phyloP scores from a whole-genome alignment of 306 rosid genomes.

The Carpinus viminea region DNA sequence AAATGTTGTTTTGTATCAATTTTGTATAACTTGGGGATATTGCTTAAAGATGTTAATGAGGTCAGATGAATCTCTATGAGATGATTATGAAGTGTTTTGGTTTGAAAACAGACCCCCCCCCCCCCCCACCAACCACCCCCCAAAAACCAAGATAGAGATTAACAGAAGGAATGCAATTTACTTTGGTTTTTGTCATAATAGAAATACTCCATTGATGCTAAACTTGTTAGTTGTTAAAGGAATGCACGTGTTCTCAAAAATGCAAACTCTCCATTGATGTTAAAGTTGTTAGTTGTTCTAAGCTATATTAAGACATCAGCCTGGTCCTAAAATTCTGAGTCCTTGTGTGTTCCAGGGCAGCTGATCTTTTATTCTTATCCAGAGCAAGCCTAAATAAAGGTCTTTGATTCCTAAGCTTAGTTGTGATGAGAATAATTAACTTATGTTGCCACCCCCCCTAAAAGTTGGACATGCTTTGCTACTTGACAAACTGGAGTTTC shows the following conservation, averaged over 20 bases:
- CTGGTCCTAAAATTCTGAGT: neutral
- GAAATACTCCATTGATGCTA: neutral
- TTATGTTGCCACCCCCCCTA: neutral
- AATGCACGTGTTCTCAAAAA: too few species aligned
- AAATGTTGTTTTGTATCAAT: neutral
- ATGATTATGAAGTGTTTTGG: neutral
- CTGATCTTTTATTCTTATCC: neutral
- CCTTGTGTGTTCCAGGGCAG: neutral
- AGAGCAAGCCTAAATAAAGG: neutral
- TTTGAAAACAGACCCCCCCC: neutral
- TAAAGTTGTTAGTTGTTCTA: neutral
- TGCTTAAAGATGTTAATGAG: neutral
- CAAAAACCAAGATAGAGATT: neutral
- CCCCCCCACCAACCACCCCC: neutral
- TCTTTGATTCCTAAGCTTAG: neutral
- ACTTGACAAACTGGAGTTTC: neutral
- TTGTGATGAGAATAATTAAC: neutral
- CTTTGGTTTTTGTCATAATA: neutral
- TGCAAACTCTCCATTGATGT: too few species aligned
- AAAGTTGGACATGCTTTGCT: neutral
- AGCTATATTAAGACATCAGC: slow-evolving; percentile 4
- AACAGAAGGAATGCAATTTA: neutral
- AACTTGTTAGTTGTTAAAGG: neutral
- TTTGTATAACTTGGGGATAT: neutral
- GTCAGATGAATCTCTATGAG: slow-evolving; percentile 5